Percentiles rank a stretch among this genome's conserved stretches.
phyloP scores from a whole-genome alignment of 192 early-diverging fungal genomes.

The Oehlia diaphana region DNA sequence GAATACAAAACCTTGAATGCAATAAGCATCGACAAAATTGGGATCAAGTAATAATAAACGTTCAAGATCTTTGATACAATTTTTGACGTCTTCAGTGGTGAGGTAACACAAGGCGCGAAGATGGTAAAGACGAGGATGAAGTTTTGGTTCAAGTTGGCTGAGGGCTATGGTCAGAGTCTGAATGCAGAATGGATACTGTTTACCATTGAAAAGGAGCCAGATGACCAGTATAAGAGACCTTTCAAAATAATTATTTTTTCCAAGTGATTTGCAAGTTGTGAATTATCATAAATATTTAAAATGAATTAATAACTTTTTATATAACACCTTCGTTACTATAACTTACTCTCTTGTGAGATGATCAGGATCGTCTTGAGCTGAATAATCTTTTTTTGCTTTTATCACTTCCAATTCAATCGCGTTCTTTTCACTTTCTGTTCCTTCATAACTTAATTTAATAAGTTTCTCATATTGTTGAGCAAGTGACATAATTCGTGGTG shows the following conservation, averaged over 20 bases:
- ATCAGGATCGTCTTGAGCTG: constrained; percentile 8
- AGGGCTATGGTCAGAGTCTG: constrained; percentile 58
- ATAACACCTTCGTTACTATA: background rate
- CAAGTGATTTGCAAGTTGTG: background rate
- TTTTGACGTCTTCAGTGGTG: constrained; percentile 44
- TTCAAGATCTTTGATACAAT: constrained; percentile 37
- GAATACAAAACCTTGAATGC: constrained; percentile 40
- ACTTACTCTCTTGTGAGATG: constrained; percentile 30
- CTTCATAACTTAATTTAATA: constrained; percentile 17
- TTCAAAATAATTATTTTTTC: background rate
- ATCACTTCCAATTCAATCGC: background rate
- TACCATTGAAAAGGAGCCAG: constrained; percentile 59
- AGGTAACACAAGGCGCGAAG: constrained; percentile 58
- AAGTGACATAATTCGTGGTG: constrained; percentile 57
- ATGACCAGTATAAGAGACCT: constrained; percentile 41
- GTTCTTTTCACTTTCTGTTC: constrained; percentile 32
- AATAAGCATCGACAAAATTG: constrained; percentile 35
- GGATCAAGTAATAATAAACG: constrained; percentile 28
- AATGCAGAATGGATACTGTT: constrained; percentile 58
- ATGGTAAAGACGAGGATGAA: constrained; percentile 54
- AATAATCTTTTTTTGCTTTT: constrained; percentile 4
- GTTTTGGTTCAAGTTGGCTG: constrained; percentile 43
- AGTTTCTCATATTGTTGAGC: constrained; percentile 59
- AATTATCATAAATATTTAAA: background rate
- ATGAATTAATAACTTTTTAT: background rate